phyloP scores from a whole-genome alignment of 805 yeast species.

The Candida golubevii region DNA sequence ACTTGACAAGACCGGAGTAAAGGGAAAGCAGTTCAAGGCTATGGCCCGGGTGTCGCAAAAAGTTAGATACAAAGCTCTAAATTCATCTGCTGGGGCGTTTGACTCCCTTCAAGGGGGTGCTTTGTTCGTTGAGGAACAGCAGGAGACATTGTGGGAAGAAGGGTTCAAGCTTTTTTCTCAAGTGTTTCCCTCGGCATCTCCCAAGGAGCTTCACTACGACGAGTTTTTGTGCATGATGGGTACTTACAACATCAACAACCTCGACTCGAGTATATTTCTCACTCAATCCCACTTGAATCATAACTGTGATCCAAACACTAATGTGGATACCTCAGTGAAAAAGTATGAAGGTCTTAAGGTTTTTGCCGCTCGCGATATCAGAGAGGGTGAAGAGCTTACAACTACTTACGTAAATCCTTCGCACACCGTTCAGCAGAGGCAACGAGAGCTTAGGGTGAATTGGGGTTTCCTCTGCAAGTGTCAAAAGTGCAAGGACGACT shows the following conservation, averaged over 20 bases:
- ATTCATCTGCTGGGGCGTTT: conserved; percentile 51
- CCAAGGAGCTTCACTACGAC: conserved; percentile 36
- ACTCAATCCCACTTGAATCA: conserved; percentile 73
- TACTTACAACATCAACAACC: conserved; percentile 68
- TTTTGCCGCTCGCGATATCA: conserved; percentile 52
- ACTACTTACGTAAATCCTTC: conserved; percentile 68
- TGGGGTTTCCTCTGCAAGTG: conserved; percentile 81
- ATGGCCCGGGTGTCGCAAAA: conserved; percentile 72
- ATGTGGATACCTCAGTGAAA: conserved; percentile 40
- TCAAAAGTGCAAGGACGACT: conserved; percentile 57
- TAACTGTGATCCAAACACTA: conserved; percentile 67
- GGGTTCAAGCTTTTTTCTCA: conserved; percentile 49
- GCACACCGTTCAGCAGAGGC: conserved; percentile 58
- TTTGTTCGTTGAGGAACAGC: conserved; percentile 51
- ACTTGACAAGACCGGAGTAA: conserved; percentile 39
- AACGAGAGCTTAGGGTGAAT: conserved; percentile 59
- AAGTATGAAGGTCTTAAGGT: conserved; percentile 52
- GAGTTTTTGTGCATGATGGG: conserved; percentile 63
- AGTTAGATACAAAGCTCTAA: conserved; percentile 53
- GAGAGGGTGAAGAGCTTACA: conserved; percentile 61
- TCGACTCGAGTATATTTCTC: conserved; percentile 58
- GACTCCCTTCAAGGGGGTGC: conserved; percentile 52
- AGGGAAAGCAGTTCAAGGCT: conserved; percentile 47
- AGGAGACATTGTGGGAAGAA: conserved; percentile 53
- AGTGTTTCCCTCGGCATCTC: conserved; percentile 42